phyloP scores from a whole-genome alignment of 106 monocot species.

The Dioscorea alata region DNA sequence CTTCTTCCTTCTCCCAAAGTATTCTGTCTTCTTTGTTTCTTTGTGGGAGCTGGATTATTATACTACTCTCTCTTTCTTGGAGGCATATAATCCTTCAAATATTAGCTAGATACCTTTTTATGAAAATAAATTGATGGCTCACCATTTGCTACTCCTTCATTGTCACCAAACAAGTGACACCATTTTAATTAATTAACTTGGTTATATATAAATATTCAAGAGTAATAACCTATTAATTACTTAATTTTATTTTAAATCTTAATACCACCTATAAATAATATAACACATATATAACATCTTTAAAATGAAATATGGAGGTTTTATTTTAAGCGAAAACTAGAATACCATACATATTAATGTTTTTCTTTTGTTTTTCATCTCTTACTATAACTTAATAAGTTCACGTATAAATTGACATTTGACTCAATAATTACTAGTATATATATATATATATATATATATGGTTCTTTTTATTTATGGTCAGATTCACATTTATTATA shows the following conservation, averaged over 20 bases:
- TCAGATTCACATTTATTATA: too few relatives aligned
- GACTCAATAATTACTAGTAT: background rate
- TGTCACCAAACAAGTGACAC: too few relatives aligned
- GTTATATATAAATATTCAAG: too few relatives aligned
- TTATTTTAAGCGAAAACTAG: background rate
- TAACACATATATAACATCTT: background rate
- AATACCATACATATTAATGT: background rate
- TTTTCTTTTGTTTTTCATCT: background rate
- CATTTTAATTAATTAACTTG: too few relatives aligned
- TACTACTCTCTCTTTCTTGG: too few relatives aligned
- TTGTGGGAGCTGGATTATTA: too few relatives aligned
- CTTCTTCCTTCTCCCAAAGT: background rate
- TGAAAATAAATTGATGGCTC: too few relatives aligned
- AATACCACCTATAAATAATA: background rate
- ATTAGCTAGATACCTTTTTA: too few relatives aligned
- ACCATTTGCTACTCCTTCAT: too few relatives aligned
- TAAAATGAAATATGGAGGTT: background rate
- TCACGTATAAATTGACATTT: background rate
- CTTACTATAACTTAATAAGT: background rate
- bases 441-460: slow-evolving; percentile 11
- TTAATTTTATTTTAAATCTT: too few relatives aligned
- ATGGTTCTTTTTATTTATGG: background rate
- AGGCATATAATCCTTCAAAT: too few relatives aligned
- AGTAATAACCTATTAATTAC: too few relatives aligned
- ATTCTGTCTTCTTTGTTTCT: slow-evolving; percentile 5